A percentile compares a stretch with the other conserved stretches of the same genome.
Conservation (phyloP, 2,329 filamentous ascomycete species). For the Pyrenochaeta sp. region DNA sequence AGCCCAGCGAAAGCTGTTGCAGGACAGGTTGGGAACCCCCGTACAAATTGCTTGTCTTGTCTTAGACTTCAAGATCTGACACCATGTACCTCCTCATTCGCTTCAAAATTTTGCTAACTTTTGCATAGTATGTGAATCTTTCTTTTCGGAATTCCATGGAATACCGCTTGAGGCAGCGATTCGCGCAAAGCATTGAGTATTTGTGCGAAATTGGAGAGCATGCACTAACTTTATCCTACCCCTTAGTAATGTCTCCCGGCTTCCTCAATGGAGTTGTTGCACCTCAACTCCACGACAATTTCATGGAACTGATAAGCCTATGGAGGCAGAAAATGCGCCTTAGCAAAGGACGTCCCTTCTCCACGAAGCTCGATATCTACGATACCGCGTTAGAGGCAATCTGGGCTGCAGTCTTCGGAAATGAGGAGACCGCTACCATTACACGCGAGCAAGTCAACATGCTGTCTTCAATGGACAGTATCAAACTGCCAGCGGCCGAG, state of each 20-base stretch:
- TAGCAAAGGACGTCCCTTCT: constrained; percentile 44
- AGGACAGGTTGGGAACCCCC: constrained; percentile 27
- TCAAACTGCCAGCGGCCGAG: background rate
- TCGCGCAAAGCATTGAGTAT: background rate
- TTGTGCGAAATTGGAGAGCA: background rate
- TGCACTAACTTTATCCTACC: background rate
- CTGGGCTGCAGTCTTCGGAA: constrained; percentile 20
- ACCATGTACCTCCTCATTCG: background rate
- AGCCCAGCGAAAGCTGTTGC: constrained; percentile 46
- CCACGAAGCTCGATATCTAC: constrained; percentile 42
- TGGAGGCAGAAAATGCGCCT: constrained; percentile 46
- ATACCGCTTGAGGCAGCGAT: background rate
- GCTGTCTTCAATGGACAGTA: constrained; percentile 2
- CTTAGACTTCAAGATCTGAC: background rate
- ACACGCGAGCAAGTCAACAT: constrained; percentile 14
- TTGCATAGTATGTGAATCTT: background rate
- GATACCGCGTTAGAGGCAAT: constrained; percentile 25
- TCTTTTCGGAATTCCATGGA: background rate
- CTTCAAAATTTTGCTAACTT: background rate
- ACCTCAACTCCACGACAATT: constrained; percentile 45
- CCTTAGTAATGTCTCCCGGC: constrained; percentile 44
- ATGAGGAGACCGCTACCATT: constrained; percentile 10
- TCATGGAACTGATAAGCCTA: constrained; percentile 43
- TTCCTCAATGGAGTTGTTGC: constrained; percentile 49
- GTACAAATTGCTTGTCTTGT: background rate